Evolutionary conservation across 805 yeast genomes (phyloP).

Genomic region (Yamadazyma endophytica): DNA sequence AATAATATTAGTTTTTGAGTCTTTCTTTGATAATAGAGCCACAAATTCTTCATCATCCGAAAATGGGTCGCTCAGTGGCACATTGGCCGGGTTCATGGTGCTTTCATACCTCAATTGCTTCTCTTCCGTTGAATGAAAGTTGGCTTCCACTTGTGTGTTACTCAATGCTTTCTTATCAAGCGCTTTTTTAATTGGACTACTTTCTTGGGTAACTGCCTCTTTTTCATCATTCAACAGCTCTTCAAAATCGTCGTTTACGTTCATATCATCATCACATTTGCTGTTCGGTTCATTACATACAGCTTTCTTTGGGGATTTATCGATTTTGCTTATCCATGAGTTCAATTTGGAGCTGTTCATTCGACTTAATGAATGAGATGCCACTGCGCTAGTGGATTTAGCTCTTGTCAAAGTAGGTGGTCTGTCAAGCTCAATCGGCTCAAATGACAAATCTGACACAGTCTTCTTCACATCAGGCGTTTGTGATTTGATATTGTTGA

Average conservation of each 20-base stretch:
- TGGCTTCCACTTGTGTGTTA: too few relatives aligned
- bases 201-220: too few relatives aligned
- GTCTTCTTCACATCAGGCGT: conserved; percentile 35
- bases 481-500: conserved; percentile 20
- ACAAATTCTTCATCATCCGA: conserved; percentile 16
- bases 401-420: conserved; percentile 36
- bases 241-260: neutral
- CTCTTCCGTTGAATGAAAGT: too few relatives aligned
- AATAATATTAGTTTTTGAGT: too few relatives aligned
- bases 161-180: too few relatives aligned
- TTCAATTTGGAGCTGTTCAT: conserved; percentile 12
- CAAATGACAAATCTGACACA: conserved; percentile 23
- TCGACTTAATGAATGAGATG: neutral
- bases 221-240: too few relatives aligned
- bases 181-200: too few relatives aligned
- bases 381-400: conserved; percentile 29
- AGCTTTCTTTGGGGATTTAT: too few relatives aligned
- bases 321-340: conserved; percentile 30
- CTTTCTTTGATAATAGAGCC: too few relatives aligned
- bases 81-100: too few relatives aligned
- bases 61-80: too few relatives aligned
- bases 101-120: too few relatives aligned
- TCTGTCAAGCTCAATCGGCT: neutral
- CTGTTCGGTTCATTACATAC: neutral
- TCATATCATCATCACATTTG: neutral